Conservation (phyloP, 108 stramenopile species). For the Nitzschia sp. region DNA sequence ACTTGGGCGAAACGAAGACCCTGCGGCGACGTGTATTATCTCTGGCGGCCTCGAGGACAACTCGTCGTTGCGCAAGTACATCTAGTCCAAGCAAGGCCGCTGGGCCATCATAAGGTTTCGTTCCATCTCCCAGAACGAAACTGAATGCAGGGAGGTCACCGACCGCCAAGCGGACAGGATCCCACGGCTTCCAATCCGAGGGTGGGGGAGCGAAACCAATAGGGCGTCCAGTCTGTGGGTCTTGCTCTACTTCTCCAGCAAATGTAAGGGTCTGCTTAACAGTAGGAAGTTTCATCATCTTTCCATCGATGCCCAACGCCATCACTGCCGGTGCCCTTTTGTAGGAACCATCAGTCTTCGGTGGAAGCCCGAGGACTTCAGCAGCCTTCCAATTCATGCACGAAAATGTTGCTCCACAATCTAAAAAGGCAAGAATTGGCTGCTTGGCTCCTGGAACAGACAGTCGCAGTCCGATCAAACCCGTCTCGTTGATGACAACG, state of each 20-base stretch:
- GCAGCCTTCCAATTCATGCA: constrained; percentile 74
- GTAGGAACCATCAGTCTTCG: constrained; percentile 51
- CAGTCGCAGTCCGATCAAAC: constrained; percentile 65
- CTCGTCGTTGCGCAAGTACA: constrained; percentile 68
- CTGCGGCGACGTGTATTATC: constrained; percentile 37
- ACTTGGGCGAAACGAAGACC: constrained; percentile 34
- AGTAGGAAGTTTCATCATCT: constrained; percentile 55
- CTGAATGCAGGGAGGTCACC: constrained; percentile 79
- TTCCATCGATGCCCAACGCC: constrained; percentile 75
- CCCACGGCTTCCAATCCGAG: constrained; percentile 65
- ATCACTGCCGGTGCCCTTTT: constrained; percentile 46
- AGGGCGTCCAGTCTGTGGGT: constrained; percentile 29
- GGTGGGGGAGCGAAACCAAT: constrained; percentile 61
- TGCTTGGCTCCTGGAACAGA: constrained; percentile 36
- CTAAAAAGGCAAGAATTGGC: constrained; percentile 70
- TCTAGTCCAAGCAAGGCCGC: constrained; percentile 78
- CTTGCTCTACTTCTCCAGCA: constrained; percentile 49
- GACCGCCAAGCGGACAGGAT: constrained; percentile 53
- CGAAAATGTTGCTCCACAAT: constrained; percentile 76
- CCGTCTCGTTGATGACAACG: constrained; percentile 74
- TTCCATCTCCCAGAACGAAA: constrained; percentile 66
- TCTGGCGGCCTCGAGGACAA: constrained; percentile 70
- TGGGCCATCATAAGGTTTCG: constrained; percentile 62
- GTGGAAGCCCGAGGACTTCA: constrained; percentile 54
- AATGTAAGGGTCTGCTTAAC: constrained; percentile 48